Base-by-base conservation (phyloP, 164 flowering plant species). In the Magnolia sinica region DNA sequence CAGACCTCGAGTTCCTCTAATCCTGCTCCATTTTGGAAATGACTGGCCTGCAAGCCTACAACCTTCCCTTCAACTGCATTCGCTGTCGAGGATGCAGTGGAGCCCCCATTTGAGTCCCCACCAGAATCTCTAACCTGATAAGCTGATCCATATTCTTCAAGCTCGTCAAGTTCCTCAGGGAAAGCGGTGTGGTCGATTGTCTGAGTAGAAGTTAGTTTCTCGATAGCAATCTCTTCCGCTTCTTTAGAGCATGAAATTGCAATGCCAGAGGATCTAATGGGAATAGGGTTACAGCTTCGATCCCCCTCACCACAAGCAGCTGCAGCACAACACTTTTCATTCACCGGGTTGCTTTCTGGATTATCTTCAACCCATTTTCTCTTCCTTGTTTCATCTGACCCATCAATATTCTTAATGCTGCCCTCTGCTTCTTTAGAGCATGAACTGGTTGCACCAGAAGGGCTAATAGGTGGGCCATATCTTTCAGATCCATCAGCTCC, bases 1-100 rank as follows among this genome's bases (percentile, higher is more conserved):
- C 76, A 74, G 45, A 91, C 98, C 98, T 92, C 98, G 76, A 93
- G 96, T 85, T 93, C 98, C 82, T 92, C 98, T 68, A 89, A 74
- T 79, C 83, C 84, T 79, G 82, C 84, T 27, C 84, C 88, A 65
- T 67, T 82, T 49, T 76, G 81, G 55, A 74, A 74, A 71, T 72
- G 73, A 76, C 73, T 45, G 23, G 67, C 65, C 16, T 65, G 77
- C 64, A 79, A 64, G 77, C 79, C 64, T 49, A 77, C 70, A 70
- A 27, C 82, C 71, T 66, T 83, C 55, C 69, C 77, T n/a, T 68
- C 73, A 69, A 64, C 73, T 58, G 65, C 24, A 70, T 77, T 81
- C 67, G 73, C 64, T 31, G 58, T 51, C 59, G 75, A 81, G 51
- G 87, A 72, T 11, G 69, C 83, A 20, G 59, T 4, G 0, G 71